phyloP scores from a whole-genome alignment of 2,329 filamentous ascomycete genomes.

The Pseudogymnoascus sp. region DNA sequence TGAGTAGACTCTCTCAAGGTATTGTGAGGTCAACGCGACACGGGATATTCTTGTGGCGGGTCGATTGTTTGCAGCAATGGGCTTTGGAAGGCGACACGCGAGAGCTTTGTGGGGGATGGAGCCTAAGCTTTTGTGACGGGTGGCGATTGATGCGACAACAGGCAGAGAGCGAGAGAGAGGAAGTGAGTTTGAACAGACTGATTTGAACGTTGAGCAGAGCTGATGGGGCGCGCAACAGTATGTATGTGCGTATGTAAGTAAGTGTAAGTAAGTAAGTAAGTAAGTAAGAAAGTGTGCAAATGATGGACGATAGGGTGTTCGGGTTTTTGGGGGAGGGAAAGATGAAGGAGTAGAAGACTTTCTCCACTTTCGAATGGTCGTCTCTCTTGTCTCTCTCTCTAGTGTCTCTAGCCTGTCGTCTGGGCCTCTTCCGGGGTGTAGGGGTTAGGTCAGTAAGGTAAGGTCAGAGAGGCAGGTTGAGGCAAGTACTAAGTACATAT shows the following conservation, averaged over 20 bases:
- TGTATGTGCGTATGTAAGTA: background rate
- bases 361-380: background rate
- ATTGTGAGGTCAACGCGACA: background rate
- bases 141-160: background rate
- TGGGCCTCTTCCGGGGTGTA: constrained; percentile 4
- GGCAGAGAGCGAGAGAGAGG: background rate
- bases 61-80: background rate
- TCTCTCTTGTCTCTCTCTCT: background rate
- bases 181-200: background rate
- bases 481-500: background rate
- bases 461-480: background rate
- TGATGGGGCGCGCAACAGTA: background rate
- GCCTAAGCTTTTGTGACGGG: constrained; percentile 4
- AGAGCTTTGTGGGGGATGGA: constrained; percentile 6
- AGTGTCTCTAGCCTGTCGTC: background rate
- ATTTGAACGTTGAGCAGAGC: background rate
- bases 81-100: constrained; percentile 1
- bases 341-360: constrained; percentile 3
- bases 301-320: background rate
- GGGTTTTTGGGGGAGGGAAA: background rate
- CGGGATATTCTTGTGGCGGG: background rate
- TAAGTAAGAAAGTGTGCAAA: background rate
- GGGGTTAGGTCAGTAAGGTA: background rate
- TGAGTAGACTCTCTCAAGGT: background rate
- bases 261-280: background rate